These are phyloP conservation scores for Hanseniaspora clermontiae DNA, from an alignment of 805 yeast species.

Conservation along the genomic window DNA sequence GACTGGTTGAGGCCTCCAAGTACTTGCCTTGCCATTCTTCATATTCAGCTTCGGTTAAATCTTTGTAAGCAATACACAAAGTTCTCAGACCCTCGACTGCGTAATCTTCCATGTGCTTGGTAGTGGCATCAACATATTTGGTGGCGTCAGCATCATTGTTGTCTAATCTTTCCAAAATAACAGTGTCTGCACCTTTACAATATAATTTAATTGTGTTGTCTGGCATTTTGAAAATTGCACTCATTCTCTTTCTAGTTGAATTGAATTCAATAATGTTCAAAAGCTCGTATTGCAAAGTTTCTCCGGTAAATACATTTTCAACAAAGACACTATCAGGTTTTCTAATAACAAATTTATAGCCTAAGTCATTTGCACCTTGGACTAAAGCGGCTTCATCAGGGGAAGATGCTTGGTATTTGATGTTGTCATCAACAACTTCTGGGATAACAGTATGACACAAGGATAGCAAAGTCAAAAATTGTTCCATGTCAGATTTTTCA, in stretches of 20 bases:
- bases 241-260: conserved; percentile 95
- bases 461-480: conserved; percentile 71
- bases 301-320: conserved; percentile 37
- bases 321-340: conserved; percentile 72
- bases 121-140: conserved; percentile 72
- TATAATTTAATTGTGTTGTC: conserved; percentile 80
- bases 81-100: conserved; percentile 95
- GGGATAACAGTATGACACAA: conserved; percentile 98
- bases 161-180: conserved; percentile 72
- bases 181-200: conserved; percentile 97
- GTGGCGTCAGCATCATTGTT: conserved; percentile 35
- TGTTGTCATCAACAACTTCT: conserved; percentile 53
- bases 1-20: conserved; percentile 68
- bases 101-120: conserved; percentile 84
- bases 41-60: conserved; percentile 69
- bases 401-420: conserved; percentile 95
- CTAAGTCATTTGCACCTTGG: conserved; percentile 85
- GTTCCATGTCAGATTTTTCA: conserved; percentile 45
- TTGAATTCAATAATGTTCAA: conserved; percentile 91
- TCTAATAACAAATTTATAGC: conserved; percentile 73
- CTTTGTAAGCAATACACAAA: conserved; percentile 78
- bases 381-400: conserved; percentile 99
- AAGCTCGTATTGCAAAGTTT: conserved; percentile 53
- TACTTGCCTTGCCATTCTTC: conserved; percentile 51
- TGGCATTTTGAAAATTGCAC: conserved; percentile 85